Conservation (phyloP, 148 eudicot species). For the Chenopodium suecicum region DNA sequence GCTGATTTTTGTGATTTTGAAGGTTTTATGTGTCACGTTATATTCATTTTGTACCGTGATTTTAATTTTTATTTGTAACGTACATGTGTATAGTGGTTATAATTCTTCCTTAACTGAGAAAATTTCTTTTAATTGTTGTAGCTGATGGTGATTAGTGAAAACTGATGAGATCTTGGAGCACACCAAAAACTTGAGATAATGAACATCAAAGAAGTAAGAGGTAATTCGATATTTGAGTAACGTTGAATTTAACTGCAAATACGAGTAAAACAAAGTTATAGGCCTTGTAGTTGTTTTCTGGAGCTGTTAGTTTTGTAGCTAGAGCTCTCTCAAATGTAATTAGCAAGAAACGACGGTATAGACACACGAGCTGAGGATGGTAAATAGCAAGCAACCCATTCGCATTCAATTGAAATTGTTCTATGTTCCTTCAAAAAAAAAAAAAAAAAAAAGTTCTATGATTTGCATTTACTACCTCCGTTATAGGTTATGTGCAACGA, state of each 20-base stretch:
- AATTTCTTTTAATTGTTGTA: not conserved
- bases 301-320: not conserved
- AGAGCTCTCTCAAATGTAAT: not conserved
- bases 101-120: not conserved
- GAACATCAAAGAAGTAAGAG: not conserved
- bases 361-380: not conserved
- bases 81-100: not conserved
- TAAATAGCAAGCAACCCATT: conserved; percentile 2
- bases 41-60: not conserved
- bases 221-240: not conserved
- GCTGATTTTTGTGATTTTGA: not conserved
- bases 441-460: too few species aligned
- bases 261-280: not conserved
- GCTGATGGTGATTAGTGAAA: conserved; percentile 22
- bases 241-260: not conserved
- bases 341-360: too few species aligned
- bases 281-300: not conserved
- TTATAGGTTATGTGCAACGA: too few species aligned
- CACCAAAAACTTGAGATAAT: not conserved
- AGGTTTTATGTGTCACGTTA: not conserved
- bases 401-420: too few species aligned
- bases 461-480: too few species aligned
- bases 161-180: not conserved
- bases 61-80: not conserved
- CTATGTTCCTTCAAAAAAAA: too few species aligned